phyloP scores from a whole-genome alignment of 805 yeast genomes.

The Scheffersomyces coipomensis region DNA sequence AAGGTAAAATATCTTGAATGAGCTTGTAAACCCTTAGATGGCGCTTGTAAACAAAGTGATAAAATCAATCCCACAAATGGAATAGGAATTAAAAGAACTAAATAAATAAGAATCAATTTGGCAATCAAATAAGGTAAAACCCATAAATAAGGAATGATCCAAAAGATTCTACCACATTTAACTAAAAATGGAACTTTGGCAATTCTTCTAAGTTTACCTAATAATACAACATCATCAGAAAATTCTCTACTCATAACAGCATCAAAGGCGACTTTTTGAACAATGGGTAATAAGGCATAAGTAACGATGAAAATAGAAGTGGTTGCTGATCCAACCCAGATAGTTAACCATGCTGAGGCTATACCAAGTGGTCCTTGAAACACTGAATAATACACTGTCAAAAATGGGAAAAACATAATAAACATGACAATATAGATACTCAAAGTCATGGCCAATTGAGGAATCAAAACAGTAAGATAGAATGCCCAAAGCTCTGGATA shows the following conservation, averaged over 20 bases:
- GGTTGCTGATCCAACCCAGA: conserved; percentile 42
- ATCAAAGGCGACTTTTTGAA: conserved; percentile 48
- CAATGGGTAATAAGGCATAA: conserved; percentile 44
- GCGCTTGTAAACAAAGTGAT: conserved; percentile 50
- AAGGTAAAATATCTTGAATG: conserved; percentile 58
- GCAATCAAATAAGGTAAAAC: conserved; percentile 41
- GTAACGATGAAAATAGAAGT: conserved; percentile 43
- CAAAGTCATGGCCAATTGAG: conserved; percentile 41
- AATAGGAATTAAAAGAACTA: conserved; percentile 52
- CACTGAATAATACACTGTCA: conserved; percentile 39
- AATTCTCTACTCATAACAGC: conserved; percentile 46
- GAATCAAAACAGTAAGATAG: conserved; percentile 42
- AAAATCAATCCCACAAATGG: conserved; percentile 62
- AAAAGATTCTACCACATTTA: conserved; percentile 25
- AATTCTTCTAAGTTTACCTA: conserved; percentile 33
- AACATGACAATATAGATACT: conserved; percentile 35
- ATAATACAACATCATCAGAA: conserved; percentile 41
- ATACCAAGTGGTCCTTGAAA: conserved; percentile 53
- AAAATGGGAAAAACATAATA: conserved; percentile 42
- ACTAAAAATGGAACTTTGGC: conserved; percentile 28
- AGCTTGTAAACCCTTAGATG: conserved; percentile 50
- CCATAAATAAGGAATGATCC: conserved; percentile 32
- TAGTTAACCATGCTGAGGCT: conserved; percentile 42
- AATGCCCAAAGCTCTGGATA: conserved; percentile 48
- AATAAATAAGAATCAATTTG: conserved; percentile 31